Evolutionary conservation across 495 filamentous ascomycete genomes (phyloP).

Genomic region (Aeminium ludgeri): DNA sequence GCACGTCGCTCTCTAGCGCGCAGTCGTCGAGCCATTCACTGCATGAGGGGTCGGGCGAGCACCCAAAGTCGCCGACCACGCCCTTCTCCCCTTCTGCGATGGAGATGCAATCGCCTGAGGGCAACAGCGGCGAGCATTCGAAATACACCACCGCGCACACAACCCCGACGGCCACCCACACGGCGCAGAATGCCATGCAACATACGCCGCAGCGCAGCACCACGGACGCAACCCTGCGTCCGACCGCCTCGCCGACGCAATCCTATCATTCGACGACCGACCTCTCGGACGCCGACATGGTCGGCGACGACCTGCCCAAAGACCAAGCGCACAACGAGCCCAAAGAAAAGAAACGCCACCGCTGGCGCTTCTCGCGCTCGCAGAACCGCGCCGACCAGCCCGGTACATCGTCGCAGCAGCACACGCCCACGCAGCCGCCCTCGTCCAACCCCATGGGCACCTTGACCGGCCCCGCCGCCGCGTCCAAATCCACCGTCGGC

Average conservation of each 20-base stretch:
- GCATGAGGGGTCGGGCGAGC: not conserved
- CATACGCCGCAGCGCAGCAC: slow-evolving; percentile 5
- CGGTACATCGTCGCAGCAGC: too few species aligned
- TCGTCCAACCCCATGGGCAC: slow-evolving; percentile 7
- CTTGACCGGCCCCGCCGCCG: slow-evolving; percentile 8
- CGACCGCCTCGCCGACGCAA: slow-evolving; percentile 12
- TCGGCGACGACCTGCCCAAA: slow-evolving; percentile 55
- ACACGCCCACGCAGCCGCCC: not conserved
- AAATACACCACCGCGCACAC: slow-evolving; percentile 21
- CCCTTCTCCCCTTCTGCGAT: slow-evolving; percentile 1
- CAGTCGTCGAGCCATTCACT: slow-evolving; percentile 73
- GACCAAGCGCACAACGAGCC: slow-evolving; percentile 27
- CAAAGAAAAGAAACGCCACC: slow-evolving; percentile 44
- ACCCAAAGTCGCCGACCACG: slow-evolving; percentile 1
- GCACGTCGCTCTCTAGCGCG: slow-evolving; percentile 61
- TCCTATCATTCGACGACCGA: slow-evolving; percentile 28
- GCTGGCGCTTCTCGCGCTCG: slow-evolving; percentile 55
- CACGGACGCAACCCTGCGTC: slow-evolving; percentile 8
- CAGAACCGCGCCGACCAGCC: slow-evolving; percentile 37
- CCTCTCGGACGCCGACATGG: slow-evolving; percentile 37
- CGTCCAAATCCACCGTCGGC: slow-evolving; percentile 15
- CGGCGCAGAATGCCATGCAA: not conserved
- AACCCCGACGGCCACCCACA: slow-evolving; percentile 20
- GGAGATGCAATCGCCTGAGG: not conserved
- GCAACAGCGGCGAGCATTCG: not conserved